phyloP scores from a whole-genome alignment of 805 yeast genomes.

The Lipomyces yamadae region DNA sequence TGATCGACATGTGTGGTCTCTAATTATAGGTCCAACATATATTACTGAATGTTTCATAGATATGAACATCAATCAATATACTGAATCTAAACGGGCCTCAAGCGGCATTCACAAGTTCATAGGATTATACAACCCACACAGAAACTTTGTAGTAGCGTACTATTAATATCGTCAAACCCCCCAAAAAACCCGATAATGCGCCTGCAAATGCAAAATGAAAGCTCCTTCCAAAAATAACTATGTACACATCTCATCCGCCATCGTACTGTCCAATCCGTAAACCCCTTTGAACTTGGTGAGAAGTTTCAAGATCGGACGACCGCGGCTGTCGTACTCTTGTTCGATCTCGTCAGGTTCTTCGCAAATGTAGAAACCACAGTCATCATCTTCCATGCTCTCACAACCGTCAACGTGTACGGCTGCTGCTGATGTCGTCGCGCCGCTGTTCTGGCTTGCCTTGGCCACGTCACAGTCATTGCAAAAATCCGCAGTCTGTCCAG shows the following conservation, averaged over 20 bases:
- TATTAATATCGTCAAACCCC: too few species aligned
- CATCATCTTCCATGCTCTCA: constrained; percentile 8
- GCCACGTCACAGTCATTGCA: constrained; percentile 7
- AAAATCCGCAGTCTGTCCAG: too few species aligned
- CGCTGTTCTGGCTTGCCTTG: not conserved
- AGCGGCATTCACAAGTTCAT: too few species aligned
- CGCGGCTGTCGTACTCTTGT: constrained; percentile 23
- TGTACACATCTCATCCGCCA: not conserved
- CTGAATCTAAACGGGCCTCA: too few species aligned
- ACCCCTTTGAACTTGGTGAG: constrained; percentile 27
- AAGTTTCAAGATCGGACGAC: constrained; percentile 25
- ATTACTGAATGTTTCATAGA: too few species aligned
- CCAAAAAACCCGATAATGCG: not conserved
- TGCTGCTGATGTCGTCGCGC: not conserved
- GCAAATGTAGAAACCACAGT: constrained; percentile 16
- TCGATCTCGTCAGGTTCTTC: constrained; percentile 33
- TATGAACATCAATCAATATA: too few species aligned
- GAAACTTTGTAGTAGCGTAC: too few species aligned
- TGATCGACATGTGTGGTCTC: too few species aligned
- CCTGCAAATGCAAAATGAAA: not conserved
- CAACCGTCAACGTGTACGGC: not conserved
- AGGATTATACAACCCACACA: too few species aligned
- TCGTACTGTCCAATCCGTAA: constrained; percentile 7
- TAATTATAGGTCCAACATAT: too few species aligned
- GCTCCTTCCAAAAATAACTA: not conserved